A percentile compares a stretch with the other conserved stretches of the same genome.
phyloP scores from a whole-genome alignment of 108 stramenopile species.

The Pelagomonas calceolata region DNA sequence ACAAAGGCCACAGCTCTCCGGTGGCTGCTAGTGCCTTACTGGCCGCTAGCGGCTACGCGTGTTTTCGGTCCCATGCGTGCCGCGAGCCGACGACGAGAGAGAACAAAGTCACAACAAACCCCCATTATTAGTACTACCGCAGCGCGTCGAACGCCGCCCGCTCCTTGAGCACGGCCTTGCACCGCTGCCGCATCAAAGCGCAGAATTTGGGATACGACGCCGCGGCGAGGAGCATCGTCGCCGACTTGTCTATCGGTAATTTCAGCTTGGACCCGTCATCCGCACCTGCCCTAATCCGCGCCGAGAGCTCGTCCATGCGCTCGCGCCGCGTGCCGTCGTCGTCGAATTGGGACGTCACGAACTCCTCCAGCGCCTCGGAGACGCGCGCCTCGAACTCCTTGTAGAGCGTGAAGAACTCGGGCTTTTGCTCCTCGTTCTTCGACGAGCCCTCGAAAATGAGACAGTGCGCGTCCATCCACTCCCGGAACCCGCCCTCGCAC shows the following conservation, averaged over 20 bases:
- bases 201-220: neutral
- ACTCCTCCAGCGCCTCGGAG: neutral
- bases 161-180: neutral
- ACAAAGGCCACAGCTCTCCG: no score
- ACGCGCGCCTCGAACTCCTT: neutral
- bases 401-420: neutral
- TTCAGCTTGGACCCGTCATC: neutral
- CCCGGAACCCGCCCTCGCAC: neutral
- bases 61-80: no score
- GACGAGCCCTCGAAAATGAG: neutral
- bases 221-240: neutral
- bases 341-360: neutral
- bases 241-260: neutral
- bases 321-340: neutral
- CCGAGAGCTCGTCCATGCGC: neutral
- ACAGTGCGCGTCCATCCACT: neutral
- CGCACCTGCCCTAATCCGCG: neutral
- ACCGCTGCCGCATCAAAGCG: neutral
- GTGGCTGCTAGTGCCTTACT: no score
- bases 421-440: neutral
- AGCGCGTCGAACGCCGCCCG: no score
- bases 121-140: no score
- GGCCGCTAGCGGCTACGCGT: no score
- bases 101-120: no score
- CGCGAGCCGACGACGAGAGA: no score